A percentile compares a stretch with the other conserved stretches of the same genome.
These are phyloP conservation scores for Tetrapyrgos nigripes DNA, from an alignment of 1,284 basidiomycete genomes.

Conservation along the genomic window DNA sequence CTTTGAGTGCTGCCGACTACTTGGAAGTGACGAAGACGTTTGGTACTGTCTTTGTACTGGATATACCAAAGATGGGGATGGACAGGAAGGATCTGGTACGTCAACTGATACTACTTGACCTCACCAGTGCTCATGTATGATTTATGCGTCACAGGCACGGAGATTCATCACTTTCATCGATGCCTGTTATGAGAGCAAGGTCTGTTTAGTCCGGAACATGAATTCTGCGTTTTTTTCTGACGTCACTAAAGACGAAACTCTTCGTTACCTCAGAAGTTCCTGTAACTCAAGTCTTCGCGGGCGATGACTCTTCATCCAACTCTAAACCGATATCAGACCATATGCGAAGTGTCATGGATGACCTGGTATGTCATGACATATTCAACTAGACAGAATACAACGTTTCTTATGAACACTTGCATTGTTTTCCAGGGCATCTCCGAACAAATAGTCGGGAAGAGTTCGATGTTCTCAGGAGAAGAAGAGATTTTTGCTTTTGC, in stretches of 20 bases:
- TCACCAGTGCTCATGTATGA: neutral
- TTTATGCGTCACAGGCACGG: constrained; percentile 62
- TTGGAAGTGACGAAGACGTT: constrained; percentile 92
- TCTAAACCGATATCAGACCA: constrained; percentile 69
- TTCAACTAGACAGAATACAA: neutral
- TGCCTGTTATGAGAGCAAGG: constrained; percentile 93
- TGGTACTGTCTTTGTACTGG: constrained; percentile 86
- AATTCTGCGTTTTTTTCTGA: constrained; percentile 9
- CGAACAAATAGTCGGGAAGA: constrained; percentile 75
- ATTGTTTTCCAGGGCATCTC: constrained; percentile 68
- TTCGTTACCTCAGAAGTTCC: constrained; percentile 92
- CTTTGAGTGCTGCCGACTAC: constrained; percentile 95
- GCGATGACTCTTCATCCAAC: constrained; percentile 54
- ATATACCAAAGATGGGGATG: constrained; percentile 90
- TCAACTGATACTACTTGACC: neutral
- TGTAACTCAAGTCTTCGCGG: constrained; percentile 87
- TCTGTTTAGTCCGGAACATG: neutral
- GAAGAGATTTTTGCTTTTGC: constrained; percentile 97
- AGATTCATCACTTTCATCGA: constrained; percentile 99
- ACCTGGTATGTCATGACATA: constrained; percentile 67
- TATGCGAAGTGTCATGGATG: constrained; percentile 90
- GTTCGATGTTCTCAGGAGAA: constrained; percentile 91
- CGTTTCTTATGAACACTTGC: no score
- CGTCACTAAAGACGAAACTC: constrained; percentile 72
- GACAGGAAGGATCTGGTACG: constrained; percentile 81